Percentiles rank a stretch among this genome's conserved stretches.
Conservation (phyloP, 2,329 filamentous ascomycete genomes). For the Byssoonygena ceratinophila region DNA sequence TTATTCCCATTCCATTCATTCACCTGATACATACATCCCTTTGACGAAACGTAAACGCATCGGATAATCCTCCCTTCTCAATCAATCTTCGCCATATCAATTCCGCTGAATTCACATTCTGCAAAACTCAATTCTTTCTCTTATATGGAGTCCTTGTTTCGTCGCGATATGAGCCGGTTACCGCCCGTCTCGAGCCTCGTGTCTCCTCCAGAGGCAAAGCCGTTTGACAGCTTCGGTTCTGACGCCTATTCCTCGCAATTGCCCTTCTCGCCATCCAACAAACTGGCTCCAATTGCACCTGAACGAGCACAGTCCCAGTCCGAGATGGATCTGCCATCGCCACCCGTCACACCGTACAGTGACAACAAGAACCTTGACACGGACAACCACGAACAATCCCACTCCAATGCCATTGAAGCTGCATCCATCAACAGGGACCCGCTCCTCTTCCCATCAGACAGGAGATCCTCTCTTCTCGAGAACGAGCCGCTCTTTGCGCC, state of each 20-base stretch:
- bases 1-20: slow-evolving; percentile 5
- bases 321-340: slow-evolving; percentile 36
- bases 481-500: slow-evolving; percentile 36
- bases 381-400: slow-evolving; percentile 19
- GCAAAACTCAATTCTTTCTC: not conserved
- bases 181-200: slow-evolving; percentile 37
- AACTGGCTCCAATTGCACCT: slow-evolving; percentile 33
- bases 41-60: no score
- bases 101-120: not conserved
- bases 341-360: slow-evolving; percentile 37
- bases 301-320: slow-evolving; percentile 35
- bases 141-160: not conserved
- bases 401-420: slow-evolving; percentile 27
- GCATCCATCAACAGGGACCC: slow-evolving; percentile 26
- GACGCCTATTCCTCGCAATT: slow-evolving; percentile 18
- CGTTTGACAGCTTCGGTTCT: slow-evolving; percentile 39
- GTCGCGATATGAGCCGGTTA: slow-evolving; percentile 31
- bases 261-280: slow-evolving; percentile 18
- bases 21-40: no score
- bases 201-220: slow-evolving; percentile 41
- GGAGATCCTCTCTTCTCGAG: slow-evolving; percentile 21
- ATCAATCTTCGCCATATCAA: not conserved
- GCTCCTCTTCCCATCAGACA: slow-evolving; percentile 35
- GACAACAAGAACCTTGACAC: slow-evolving; percentile 33
- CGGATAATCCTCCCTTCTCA: not conserved